Percentiles rank a stretch among this genome's conserved stretches.
Evolutionary conservation across 768 basidiomycete genomes (phyloP).

Genomic region (Lactarius akahatsu): DNA sequence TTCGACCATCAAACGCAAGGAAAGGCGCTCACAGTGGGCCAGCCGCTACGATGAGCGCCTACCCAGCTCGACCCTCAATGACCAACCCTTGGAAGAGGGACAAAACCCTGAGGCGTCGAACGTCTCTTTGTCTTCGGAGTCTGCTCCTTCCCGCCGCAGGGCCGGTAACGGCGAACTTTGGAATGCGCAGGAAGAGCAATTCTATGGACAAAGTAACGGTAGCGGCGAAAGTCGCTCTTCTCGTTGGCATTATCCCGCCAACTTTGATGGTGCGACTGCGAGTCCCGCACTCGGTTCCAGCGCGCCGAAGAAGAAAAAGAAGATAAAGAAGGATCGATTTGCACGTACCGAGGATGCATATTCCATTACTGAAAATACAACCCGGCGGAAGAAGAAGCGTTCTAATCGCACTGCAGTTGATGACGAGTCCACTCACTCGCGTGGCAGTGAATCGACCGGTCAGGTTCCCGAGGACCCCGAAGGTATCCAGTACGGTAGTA

Average conservation of each 20-base stretch:
- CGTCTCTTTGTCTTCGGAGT: constrained; percentile 34
- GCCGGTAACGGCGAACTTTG: constrained; percentile 60
- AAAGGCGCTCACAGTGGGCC: constrained; percentile 85
- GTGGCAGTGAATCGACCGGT: constrained; percentile 38
- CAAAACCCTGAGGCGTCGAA: constrained; percentile 47
- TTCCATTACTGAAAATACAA: constrained; percentile 42
- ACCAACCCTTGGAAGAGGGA: constrained; percentile 75
- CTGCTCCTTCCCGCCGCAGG: constrained; percentile 32
- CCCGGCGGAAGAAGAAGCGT: constrained; percentile 60
- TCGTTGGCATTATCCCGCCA: constrained; percentile 85
- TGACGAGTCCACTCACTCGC: constrained; percentile 37
- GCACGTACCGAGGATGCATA: constrained; percentile 86
- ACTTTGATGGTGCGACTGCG: constrained; percentile 58
- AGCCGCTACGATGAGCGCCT: constrained; percentile 81
- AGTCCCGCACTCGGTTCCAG: constrained; percentile 37
- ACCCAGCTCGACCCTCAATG: constrained; percentile 64
- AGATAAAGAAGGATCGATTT: constrained; percentile 85
- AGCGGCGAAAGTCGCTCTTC: constrained; percentile 36
- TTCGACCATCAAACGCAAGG: constrained; percentile 71
- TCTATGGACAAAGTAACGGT: constrained; percentile 53
- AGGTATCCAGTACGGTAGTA: constrained; percentile 58
- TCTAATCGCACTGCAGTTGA: constrained; percentile 47
- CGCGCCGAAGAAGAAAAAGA: constrained; percentile 62
- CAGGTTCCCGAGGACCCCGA: constrained; percentile 74
- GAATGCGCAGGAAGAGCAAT: constrained; percentile 74